Conservation (phyloP, 306 rosid genomes). For the Malus sylvestris region DNA sequence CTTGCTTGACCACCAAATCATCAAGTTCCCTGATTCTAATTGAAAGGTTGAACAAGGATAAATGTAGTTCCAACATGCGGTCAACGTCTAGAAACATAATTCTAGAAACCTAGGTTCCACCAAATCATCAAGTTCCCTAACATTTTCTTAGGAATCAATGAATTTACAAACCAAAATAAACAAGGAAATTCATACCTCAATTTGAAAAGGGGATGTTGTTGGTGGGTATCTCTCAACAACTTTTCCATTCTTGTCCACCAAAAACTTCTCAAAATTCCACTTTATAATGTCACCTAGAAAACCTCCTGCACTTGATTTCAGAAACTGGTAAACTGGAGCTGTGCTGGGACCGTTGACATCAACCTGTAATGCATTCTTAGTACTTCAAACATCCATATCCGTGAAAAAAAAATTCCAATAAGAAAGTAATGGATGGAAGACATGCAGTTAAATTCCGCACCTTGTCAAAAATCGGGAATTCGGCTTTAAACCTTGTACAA, state of each 20-base stretch:
- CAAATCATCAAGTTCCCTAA: not conserved
- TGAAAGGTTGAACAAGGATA: not conserved
- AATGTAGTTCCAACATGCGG: not conserved
- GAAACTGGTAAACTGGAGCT: conserved; percentile 88
- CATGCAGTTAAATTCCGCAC: conserved; percentile 24
- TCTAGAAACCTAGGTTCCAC: not conserved
- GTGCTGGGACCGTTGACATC: conserved; percentile 95
- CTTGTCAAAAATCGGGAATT: conserved; percentile 94
- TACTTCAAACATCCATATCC: conserved; percentile 5
- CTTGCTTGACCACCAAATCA: not conserved
- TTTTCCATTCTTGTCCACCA: conserved; percentile 91
- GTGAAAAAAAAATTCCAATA: not conserved
- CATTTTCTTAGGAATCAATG: not conserved
- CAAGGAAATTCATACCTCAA: conserved; percentile 60
- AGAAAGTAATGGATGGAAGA: conserved; percentile 6
- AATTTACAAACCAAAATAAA: not conserved
- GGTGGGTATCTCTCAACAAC: conserved; percentile 90
- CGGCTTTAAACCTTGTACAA: conserved; percentile 90
- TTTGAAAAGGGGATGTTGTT: conserved; percentile 92
- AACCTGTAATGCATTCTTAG: conserved; percentile 48
- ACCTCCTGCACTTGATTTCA: conserved; percentile 88
- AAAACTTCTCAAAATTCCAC: conserved; percentile 98
- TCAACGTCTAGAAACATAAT: not conserved
- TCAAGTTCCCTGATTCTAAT: not conserved
- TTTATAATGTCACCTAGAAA: conserved; percentile 77